Conservation (phyloP, 1,284 basidiomycete genomes). For the Pseudozyma flocculosa region DNA sequence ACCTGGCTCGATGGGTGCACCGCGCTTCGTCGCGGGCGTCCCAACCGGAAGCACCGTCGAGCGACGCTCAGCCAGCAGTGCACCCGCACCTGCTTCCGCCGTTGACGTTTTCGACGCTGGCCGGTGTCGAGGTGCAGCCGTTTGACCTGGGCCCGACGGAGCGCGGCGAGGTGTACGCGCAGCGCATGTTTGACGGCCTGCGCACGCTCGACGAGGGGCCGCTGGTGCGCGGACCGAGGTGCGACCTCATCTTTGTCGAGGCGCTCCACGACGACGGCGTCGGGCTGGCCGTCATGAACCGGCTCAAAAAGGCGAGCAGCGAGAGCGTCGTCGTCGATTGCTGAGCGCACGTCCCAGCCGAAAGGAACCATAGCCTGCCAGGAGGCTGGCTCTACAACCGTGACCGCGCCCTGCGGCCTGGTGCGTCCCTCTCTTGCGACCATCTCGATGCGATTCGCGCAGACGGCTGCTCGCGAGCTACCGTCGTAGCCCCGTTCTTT, state of each 20-base stretch:
- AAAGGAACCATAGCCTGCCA: too few relatives aligned
- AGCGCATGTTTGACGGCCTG: slow-evolving; percentile 82
- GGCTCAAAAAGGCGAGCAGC: slow-evolving; percentile 85
- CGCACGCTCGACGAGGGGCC: slow-evolving; percentile 69
- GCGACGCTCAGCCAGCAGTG: neutral
- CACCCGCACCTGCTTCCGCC: slow-evolving; percentile 16
- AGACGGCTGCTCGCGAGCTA: too few relatives aligned
- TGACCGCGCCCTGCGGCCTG: too few relatives aligned
- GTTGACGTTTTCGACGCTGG: slow-evolving; percentile 1
- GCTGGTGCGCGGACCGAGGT: slow-evolving; percentile 57
- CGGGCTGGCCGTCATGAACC: slow-evolving; percentile 94
- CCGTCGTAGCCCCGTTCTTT: too few relatives aligned
- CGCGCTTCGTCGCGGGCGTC: neutral
- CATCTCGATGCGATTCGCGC: too few relatives aligned
- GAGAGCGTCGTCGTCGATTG: slow-evolving; percentile 32
- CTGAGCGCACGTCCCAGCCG: too few relatives aligned
- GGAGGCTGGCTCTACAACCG: too few relatives aligned
- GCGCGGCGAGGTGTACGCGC: slow-evolving; percentile 72
- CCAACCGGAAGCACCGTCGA: neutral
- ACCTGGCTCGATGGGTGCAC: slow-evolving; percentile 4
- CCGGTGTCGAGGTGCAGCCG: slow-evolving; percentile 43
- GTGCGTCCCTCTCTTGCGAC: too few relatives aligned
- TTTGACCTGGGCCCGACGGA: slow-evolving; percentile 66
- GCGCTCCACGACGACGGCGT: slow-evolving; percentile 77
- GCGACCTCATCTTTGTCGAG: slow-evolving; percentile 84